phyloP scores from a whole-genome alignment of 2,329 filamentous ascomycete genomes.

The Teratosphaeria destructans region DNA sequence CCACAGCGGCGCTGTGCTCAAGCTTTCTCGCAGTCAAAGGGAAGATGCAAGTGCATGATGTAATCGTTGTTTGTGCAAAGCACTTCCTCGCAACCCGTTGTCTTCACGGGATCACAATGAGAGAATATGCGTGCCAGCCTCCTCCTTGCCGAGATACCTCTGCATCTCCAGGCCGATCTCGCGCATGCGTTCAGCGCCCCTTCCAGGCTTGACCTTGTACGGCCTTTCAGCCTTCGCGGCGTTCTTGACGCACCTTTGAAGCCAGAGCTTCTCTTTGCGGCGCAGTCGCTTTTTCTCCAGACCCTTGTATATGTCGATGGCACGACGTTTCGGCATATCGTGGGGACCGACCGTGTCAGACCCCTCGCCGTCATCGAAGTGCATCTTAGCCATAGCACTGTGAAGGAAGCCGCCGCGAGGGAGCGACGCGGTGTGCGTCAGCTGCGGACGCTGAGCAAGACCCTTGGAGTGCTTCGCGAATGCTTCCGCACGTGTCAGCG shows the following conservation, averaged over 20 bases:
- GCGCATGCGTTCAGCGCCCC: slow-evolving; percentile 86
- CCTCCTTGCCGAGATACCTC: slow-evolving; percentile 58
- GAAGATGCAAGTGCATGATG: not conserved
- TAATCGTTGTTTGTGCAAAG: not conserved
- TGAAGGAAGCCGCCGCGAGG: slow-evolving; percentile 59
- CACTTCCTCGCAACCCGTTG: not conserved
- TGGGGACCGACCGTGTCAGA: slow-evolving; percentile 19
- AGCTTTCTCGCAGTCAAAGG: not conserved
- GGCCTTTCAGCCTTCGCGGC: slow-evolving; percentile 52
- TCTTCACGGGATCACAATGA: slow-evolving; percentile 26
- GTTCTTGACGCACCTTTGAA: slow-evolving; percentile 78
- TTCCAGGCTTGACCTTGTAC: slow-evolving; percentile 64
- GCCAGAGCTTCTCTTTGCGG: slow-evolving; percentile 82
- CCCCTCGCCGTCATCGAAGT: slow-evolving; percentile 29
- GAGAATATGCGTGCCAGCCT: slow-evolving; percentile 31
- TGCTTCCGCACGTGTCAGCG: slow-evolving; percentile 33
- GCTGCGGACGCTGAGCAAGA: slow-evolving; percentile 52
- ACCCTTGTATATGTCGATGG: slow-evolving; percentile 94
- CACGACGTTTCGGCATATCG: slow-evolving; percentile 58
- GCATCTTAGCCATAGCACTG: slow-evolving; percentile 21
- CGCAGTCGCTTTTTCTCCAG: slow-evolving; percentile 89
- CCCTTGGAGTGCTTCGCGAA: slow-evolving; percentile 36
- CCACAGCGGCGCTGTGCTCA: slow-evolving; percentile 8
- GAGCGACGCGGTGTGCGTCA: slow-evolving; percentile 75
- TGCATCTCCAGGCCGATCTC: slow-evolving; percentile 84